Base-by-base conservation (phyloP, 2,329 filamentous ascomycete species). In the Chalaropsis ovoidea region DNA sequence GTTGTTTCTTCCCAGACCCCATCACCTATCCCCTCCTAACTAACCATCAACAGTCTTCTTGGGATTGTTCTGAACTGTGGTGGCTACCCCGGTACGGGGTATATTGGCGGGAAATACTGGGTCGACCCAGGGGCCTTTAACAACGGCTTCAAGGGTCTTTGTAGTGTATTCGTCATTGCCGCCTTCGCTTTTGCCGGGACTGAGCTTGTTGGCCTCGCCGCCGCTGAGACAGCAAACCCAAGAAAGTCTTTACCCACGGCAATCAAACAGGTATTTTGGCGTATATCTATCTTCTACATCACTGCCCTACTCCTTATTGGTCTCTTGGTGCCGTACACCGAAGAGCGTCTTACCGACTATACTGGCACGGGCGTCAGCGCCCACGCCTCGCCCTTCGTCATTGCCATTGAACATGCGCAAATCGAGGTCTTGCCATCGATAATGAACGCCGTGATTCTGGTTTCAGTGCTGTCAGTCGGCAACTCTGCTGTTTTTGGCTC, bases 231-330 rank as follows among this genome's bases (percentile, higher is more conserved):
- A 0, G 84, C 82, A n/a, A 90, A 90, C 71, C 88, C 88, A 2
- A 82, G 87, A 67, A 89, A 94, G 73, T 89, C 87, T 0, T 80
- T 96, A 0, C 92, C 92, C 0, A 90, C 86, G 0, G 92, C 92
- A 13, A 85, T 95, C 71, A 95, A 95, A 77, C 91, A 95, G 74
- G 90, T 96, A 24, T 96, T 96, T 75, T 96, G 92, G 91, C 87
- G 92, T 71, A 95, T 96, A 72, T 85, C 86, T 2, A 80, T 95
- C 66, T 96, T 96, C 78, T 96, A 96, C 76, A 81, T 96, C 62
- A 85, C 95, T 42, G 88, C 89, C 0, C 81, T 96, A 11, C 84
- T 85, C 3, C 78, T 96, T 3, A 85, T 96, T 66, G 90, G 93
- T 31, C 80, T 96, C 0, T 79, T 96, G 2, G 90, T 96, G 0